phyloP scores from a whole-genome alignment of 2,329 filamentous ascomycete genomes.

The Seiridium unicorne region DNA sequence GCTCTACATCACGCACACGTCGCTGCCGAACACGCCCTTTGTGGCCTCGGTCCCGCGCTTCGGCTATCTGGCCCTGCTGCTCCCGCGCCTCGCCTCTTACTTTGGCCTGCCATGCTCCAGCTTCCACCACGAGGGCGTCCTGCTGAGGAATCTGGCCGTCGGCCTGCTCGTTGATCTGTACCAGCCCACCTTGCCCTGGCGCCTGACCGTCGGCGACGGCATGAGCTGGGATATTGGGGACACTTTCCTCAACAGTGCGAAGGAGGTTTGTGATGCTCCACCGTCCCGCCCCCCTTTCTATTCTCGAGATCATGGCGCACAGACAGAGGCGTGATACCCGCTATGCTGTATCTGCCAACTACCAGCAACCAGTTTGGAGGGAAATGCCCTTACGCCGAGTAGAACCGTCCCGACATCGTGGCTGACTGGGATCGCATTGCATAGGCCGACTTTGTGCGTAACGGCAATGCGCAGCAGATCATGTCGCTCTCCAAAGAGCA shows the following conservation, averaged over 20 bases:
- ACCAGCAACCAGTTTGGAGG: neutral
- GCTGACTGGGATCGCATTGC: neutral
- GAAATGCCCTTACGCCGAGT: neutral
- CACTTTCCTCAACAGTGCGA: conserved; percentile 63
- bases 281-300: neutral
- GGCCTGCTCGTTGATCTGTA: conserved; percentile 53
- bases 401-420: neutral
- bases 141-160: conserved; percentile 29
- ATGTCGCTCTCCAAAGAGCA: conserved; percentile 86
- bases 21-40: conserved; percentile 46
- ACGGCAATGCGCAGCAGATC: conserved; percentile 84
- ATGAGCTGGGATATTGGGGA: conserved; percentile 59
- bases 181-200: conserved; percentile 53
- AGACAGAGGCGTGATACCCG: too few relatives aligned
- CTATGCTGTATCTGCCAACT: too few relatives aligned
- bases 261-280: conserved; percentile 46
- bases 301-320: too few relatives aligned
- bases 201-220: conserved; percentile 52
- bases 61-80: conserved; percentile 56
- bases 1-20: conserved; percentile 51
- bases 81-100: conserved; percentile 53
- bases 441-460: conserved; percentile 80
- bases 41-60: conserved; percentile 56
- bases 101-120: conserved; percentile 55
- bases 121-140: conserved; percentile 48